phyloP scores from a whole-genome alignment of 2,329 filamentous ascomycete species.

The Chrysoporthe cubensis region DNA sequence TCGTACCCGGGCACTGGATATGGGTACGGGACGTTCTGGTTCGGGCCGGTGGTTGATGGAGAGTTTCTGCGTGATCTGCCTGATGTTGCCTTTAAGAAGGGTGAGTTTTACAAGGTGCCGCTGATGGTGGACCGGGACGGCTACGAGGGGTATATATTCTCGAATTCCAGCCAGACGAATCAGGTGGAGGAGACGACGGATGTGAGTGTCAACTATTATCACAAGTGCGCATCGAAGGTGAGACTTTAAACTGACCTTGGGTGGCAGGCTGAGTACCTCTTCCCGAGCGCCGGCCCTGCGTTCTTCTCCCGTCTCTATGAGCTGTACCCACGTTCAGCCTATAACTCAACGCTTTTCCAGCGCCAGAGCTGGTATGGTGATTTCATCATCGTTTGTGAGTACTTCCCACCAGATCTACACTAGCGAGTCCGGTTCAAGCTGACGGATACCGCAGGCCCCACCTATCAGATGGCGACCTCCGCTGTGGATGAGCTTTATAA shows the following conservation, averaged over 20 bases:
- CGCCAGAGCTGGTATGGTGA: slow-evolving; percentile 22
- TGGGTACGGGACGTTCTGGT: slow-evolving; percentile 21
- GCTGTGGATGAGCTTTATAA: slow-evolving; percentile 46
- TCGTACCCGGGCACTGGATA: slow-evolving; percentile 10
- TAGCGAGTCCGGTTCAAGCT: background rate
- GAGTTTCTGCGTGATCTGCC: slow-evolving; percentile 48
- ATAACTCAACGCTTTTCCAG: slow-evolving; percentile 18
- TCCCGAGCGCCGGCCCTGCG: slow-evolving; percentile 15
- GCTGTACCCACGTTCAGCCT: slow-evolving; percentile 16
- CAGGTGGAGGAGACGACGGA: slow-evolving; percentile 19
- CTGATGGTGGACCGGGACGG: slow-evolving; percentile 41
- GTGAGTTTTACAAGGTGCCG: slow-evolving; percentile 57
- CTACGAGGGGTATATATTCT: slow-evolving; percentile 16
- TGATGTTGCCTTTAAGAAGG: slow-evolving; percentile 46
- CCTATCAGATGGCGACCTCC: slow-evolving; percentile 18
- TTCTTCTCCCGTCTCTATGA: slow-evolving; percentile 24
- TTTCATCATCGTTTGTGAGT: slow-evolving; percentile 20
- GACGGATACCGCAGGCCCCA: slow-evolving; percentile 9
- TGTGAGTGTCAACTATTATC: slow-evolving; percentile 5
- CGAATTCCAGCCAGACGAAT: slow-evolving; percentile 16
- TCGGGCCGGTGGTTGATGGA: slow-evolving; percentile 43
- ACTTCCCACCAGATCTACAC: background rate
- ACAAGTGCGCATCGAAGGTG: too few relatives aligned
- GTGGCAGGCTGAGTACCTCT: slow-evolving; percentile 12
- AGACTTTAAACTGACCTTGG: background rate